phyloP scores from a whole-genome alignment of 768 basidiomycete species.

The Suillus ampliporus region DNA sequence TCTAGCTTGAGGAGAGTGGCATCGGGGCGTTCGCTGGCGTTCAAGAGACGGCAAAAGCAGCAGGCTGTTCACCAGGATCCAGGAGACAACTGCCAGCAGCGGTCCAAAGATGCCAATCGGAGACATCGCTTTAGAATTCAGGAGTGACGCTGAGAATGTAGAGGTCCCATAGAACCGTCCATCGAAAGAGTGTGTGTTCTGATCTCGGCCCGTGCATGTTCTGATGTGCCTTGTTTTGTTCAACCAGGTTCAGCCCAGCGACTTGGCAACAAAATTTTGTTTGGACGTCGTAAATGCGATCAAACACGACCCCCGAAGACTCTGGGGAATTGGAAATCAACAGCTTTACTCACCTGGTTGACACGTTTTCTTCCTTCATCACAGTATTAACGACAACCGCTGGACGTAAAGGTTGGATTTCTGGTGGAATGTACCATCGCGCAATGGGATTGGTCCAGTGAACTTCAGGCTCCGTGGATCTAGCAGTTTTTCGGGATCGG shows the following conservation, averaged over 20 bases:
- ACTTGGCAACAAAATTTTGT: not conserved
- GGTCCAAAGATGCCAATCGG: constrained; percentile 1
- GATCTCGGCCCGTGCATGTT: too few species aligned
- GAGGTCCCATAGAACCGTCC: not conserved
- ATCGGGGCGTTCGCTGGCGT: not conserved
- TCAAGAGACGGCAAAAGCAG: not conserved
- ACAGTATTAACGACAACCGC: not conserved
- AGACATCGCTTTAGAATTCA: not conserved
- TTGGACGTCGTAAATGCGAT: not conserved
- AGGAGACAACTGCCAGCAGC: not conserved
- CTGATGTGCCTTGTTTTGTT: too few species aligned
- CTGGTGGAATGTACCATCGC: not conserved
- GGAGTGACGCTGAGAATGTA: constrained; percentile 1
- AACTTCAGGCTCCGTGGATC: not conserved
- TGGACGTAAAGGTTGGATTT: not conserved
- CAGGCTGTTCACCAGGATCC: not conserved
- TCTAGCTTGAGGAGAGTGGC: not conserved
- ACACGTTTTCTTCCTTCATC: not conserved
- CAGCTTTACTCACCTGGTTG: not conserved
- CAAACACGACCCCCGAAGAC: constrained; percentile 2
- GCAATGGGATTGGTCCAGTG: not conserved
- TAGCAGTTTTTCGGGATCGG: not conserved
- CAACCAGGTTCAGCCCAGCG: not conserved
- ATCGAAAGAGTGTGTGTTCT: constrained; percentile 7
- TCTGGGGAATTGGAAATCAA: constrained; percentile 10